Percentiles rank a stretch among this genome's conserved stretches.
Conservation (phyloP, 225 moss, liverwort and hornwort genomes). For the Polytrichum formosum region DNA sequence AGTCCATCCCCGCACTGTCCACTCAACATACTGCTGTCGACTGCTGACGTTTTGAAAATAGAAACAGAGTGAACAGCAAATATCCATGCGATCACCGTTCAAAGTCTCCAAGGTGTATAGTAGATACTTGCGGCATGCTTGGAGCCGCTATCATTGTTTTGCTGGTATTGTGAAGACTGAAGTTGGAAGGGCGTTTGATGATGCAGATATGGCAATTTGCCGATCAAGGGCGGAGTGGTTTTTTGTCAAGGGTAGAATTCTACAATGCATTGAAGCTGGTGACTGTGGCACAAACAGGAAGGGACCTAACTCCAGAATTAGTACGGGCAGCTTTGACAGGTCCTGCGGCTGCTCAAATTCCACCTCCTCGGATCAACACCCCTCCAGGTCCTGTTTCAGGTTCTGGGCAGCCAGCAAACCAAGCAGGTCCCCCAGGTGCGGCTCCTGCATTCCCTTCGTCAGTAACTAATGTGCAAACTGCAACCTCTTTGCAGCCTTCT, state of each 20-base stretch:
- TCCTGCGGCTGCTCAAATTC: slow-evolving; percentile 93
- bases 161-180: slow-evolving; percentile 2
- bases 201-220: slow-evolving; percentile 98
- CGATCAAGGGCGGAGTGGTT: slow-evolving; percentile 83
- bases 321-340: slow-evolving; percentile 86
- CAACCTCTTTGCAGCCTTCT: slow-evolving; percentile 12
- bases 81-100: too few species aligned
- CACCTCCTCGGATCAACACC: slow-evolving; percentile 71
- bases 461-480: slow-evolving; percentile 18
- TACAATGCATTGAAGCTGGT: slow-evolving; percentile 98
- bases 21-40: too few species aligned
- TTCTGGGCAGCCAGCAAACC: slow-evolving; percentile 22
- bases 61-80: too few species aligned
- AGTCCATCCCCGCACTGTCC: too few species aligned
- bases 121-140: too few species aligned
- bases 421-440: slow-evolving; percentile 25
- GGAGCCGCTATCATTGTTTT: too few species aligned
- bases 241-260: slow-evolving; percentile 77
- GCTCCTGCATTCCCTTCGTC: slow-evolving; percentile 12
- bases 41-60: too few species aligned
- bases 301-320: slow-evolving; percentile 90
- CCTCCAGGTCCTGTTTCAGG: slow-evolving; percentile 30
- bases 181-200: slow-evolving; percentile 7
- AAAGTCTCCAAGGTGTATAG: too few species aligned
- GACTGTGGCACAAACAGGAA: slow-evolving; percentile 89